Evolutionary conservation across 805 yeast species (phyloP).

Genomic region (Jamesozyma rosinii): DNA sequence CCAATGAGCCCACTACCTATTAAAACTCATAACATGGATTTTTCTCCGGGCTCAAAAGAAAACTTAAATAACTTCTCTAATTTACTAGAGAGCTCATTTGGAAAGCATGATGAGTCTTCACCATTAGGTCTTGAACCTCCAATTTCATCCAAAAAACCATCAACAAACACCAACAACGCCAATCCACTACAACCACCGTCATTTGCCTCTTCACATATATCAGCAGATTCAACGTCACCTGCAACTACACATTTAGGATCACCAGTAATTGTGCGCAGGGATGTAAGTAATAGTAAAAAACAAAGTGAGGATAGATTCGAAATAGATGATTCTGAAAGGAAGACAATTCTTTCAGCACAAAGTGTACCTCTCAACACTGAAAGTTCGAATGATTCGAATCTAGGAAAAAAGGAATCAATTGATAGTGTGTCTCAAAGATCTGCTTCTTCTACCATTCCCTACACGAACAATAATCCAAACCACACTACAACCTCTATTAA

Average conservation of each 20-base stretch:
- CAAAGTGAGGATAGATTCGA: neutral
- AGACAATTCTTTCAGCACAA: neutral
- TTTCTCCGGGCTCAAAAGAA: constrained; percentile 26
- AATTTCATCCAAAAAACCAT: neutral
- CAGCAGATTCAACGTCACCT: constrained; percentile 1
- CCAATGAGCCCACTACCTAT: constrained; percentile 3
- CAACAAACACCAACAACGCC: neutral
- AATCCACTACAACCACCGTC: constrained; percentile 1
- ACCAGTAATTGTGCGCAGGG: constrained; percentile 16
- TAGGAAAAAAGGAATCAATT: neutral
- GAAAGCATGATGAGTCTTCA: constrained; percentile 1
- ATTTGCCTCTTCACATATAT: neutral
- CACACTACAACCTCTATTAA: neutral
- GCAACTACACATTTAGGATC: constrained; percentile 14
- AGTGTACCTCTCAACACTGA: neutral
- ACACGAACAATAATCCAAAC: no score
- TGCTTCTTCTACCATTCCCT: neutral
- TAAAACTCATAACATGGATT: constrained; percentile 8
- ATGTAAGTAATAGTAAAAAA: constrained; percentile 1
- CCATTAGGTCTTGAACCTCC: neutral
- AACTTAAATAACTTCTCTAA: constrained; percentile 23
- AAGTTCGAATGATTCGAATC: neutral
- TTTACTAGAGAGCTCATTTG: constrained; percentile 20
- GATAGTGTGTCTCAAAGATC: neutral
- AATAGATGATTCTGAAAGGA: neutral